Evolutionary conservation across 116 monocot genomes (phyloP), one percentile per base, ranked within the genome.

Genomic region (Iris pallida): DNA sequence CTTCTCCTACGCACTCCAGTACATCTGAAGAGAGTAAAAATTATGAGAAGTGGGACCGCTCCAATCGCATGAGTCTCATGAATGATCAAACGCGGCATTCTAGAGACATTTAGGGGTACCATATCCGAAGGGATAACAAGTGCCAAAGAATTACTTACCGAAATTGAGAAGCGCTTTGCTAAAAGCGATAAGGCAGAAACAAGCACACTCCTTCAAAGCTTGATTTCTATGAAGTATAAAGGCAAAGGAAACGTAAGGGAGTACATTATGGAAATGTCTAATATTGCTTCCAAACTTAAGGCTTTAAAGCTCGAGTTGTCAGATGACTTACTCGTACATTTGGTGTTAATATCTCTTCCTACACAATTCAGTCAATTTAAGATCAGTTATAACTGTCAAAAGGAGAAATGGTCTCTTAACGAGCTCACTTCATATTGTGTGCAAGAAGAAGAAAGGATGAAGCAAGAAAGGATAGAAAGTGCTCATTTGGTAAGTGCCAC

Each of bases 51-150:
- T 57, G 45, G 61, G 42, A 30, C 0, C 8, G 30, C 13, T 61
- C 61, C 1, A 41, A 61, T 41, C 42, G 40, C 63, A 15, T 16
- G 46, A 45, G 63, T 63, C 45, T 63, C 1, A 63, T 63, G 63
- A 63, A n/a, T 63, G 45, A 63, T 63, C 0, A 63, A 63, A 45
- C 63, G n/a, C 3, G 63, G n/a, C 63, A 63, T 45, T 44, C 45
- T 7, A 6, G 45, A 63, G 16, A 13, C 63, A 4, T 45, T 63
- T 45, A 45, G 45, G 4, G 57, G 10, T 55, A 3, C 8, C 0
- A 3, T 30, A 30, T 30, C 30, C n/a, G 13, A 55, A 0, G 40
- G 14, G 44, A 14, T n/a, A 6, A 62, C 2, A 0, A 62, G 4
- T 42, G 62, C 62, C 44, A 43, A 12, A 17, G 13, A 42, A 0